These are phyloP conservation scores for Monosporascus sp. DNA, from an alignment of 2,329 filamentous ascomycete species.

Conservation along the genomic window DNA sequence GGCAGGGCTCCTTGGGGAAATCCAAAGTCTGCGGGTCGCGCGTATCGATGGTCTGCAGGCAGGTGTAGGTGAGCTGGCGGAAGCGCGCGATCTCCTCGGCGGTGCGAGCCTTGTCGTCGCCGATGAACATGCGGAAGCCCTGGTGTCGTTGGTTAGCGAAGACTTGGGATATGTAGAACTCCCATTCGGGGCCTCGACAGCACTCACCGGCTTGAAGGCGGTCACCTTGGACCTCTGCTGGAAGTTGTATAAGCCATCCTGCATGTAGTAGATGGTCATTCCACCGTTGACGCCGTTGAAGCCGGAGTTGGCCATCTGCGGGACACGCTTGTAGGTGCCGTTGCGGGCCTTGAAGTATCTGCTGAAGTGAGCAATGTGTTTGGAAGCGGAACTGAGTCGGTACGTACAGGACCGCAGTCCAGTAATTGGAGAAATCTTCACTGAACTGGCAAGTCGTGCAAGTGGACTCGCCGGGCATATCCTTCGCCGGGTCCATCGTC, in stretches of 20 bases:
- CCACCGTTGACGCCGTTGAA: conserved; percentile 20
- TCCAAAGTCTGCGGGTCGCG: conserved; percentile 27
- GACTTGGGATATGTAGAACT: conserved; percentile 2
- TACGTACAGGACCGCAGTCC: conserved; percentile 20
- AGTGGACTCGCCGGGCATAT: conserved; percentile 17
- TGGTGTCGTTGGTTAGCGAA: conserved; percentile 9
- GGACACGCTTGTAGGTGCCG: conserved; percentile 25
- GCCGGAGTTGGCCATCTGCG: conserved; percentile 21
- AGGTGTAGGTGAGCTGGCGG: conserved; percentile 36
- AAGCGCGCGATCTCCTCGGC: conserved; percentile 26
- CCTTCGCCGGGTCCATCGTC: conserved; percentile 20
- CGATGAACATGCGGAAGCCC: conserved; percentile 44
- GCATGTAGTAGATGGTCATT: conserved; percentile 27
- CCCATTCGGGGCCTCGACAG: background rate
- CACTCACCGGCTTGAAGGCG: conserved; percentile 33
- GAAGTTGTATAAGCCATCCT: conserved; percentile 10
- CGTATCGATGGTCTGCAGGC: conserved; percentile 29
- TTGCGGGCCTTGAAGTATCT: conserved; percentile 19
- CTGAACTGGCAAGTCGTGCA: conserved; percentile 24
- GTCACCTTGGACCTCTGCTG: conserved; percentile 30
- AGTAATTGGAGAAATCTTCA: conserved; percentile 25
- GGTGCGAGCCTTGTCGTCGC: conserved; percentile 30
- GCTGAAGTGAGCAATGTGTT: background rate
- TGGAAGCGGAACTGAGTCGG: background rate
- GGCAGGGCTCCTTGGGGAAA: conserved; percentile 27